Base-by-base conservation (phyloP, 1,139 yeast species). In the Nematodospora anomalae region DNA sequence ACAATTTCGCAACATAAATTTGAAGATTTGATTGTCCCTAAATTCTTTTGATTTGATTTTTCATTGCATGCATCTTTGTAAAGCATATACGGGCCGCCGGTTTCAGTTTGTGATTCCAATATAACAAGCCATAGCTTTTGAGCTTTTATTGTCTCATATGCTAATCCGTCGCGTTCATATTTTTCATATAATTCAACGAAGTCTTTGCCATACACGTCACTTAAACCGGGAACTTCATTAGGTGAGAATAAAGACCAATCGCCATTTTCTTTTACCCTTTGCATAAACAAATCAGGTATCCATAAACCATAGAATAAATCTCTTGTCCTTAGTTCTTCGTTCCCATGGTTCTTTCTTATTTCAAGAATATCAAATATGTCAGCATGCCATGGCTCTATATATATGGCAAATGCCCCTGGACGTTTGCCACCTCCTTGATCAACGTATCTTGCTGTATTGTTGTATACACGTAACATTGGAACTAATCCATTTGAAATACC, bases 391-490 rank as follows among this genome's bases (percentile, higher is more conserved):
- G 83, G 82, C 48, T 77, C 83, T 35, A 76, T 45, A 58, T 76
- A 77, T 21, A 76, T 60, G n/a, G 81, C 79, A 53, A 77, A 74
- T 6, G 83, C 83, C 29, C 83, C 82, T 0, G 83, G 83, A 46
- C 83, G 56, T 55, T 76, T 76, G 48, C 76, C 76, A 21, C 82
- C 82, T 23, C 83, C 83, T 52, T 77, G 83, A 46, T 77, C 82
- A 18, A 77, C 83, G 47, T 76, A 76, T 50, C 79, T 66, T 12
- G 83, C 80, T 6, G 81, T 76, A 50, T 75, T 71, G 51, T 77
- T 76, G 57, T 76, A 76, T 13, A 76, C 82, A 44, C 76, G 67
- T 11, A 77, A 57, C 81, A 77, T 75, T 1, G 83, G 83, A 14
- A 76, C 74, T 30, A 77, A 57, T 13, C 83, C 83, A 50, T 67